These are phyloP conservation scores for Mortierella sp. DNA, from an alignment of 371 early-diverging fungal genomes.

Conservation along the genomic window DNA sequence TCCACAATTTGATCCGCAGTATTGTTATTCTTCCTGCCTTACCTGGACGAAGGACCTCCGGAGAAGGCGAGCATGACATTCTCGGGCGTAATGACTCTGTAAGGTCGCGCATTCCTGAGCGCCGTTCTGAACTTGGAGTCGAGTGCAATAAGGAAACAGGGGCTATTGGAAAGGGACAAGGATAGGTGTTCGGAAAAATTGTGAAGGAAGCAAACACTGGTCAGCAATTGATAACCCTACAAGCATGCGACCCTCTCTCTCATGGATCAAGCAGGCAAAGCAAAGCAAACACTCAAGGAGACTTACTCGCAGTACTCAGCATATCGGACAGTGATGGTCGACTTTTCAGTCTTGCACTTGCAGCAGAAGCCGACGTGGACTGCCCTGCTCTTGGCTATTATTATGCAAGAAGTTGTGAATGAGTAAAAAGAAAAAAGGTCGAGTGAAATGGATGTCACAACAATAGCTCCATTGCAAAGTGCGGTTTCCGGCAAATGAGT, in stretches of 20 bases:
- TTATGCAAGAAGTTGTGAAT: constrained; percentile 1
- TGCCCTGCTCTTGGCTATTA: constrained; percentile 42
- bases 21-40: constrained; percentile 14
- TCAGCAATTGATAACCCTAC: not conserved
- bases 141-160: constrained; percentile 75
- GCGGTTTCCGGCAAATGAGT: no score
- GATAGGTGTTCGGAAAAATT: not conserved
- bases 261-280: not conserved
- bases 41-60: constrained; percentile 88
- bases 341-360: constrained; percentile 80
- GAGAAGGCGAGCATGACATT: constrained; percentile 86
- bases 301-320: constrained; percentile 83
- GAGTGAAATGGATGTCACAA: not conserved
- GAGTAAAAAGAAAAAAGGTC: not conserved
- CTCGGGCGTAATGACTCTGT: constrained; percentile 52
- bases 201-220: not conserved
- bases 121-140: constrained; percentile 78
- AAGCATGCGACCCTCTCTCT: not conserved
- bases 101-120: constrained; percentile 63
- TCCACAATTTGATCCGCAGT: not conserved
- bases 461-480: not conserved
- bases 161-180: constrained; percentile 39
- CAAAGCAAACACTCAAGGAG: not conserved
- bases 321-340: constrained; percentile 77
- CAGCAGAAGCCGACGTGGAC: constrained; percentile 67